phyloP scores from a whole-genome alignment of 495 filamentous ascomycete species.

The Geopyxis carbonaria region DNA sequence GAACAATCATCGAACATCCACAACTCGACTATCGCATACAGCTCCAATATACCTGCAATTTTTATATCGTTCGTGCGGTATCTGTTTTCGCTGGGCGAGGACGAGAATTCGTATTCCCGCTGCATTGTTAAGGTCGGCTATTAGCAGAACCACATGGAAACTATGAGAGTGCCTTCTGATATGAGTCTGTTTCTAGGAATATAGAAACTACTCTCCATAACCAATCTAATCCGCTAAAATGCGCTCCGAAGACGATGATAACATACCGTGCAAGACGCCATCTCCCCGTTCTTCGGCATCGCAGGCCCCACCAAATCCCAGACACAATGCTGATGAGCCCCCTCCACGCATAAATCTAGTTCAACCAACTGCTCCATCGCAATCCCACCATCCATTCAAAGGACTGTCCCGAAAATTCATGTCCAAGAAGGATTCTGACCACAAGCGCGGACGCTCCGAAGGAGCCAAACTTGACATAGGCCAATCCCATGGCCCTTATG shows the following conservation, averaged over 20 bases:
- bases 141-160: too few relatives aligned
- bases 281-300: slow-evolving; percentile 24
- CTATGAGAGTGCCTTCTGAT: too few relatives aligned
- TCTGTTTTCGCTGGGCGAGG: too few relatives aligned
- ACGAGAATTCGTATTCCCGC: too few relatives aligned
- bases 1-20: too few relatives aligned
- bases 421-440: slow-evolving; percentile 10
- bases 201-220: too few relatives aligned
- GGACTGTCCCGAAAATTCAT: slow-evolving; percentile 17
- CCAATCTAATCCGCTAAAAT: background rate
- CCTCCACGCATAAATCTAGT: slow-evolving; percentile 17
- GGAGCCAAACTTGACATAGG: slow-evolving; percentile 34
- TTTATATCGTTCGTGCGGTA: too few relatives aligned
- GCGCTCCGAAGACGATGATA: slow-evolving; percentile 18
- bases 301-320: slow-evolving; percentile 23
- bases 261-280: slow-evolving; percentile 23
- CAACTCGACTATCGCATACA: too few relatives aligned
- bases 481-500: slow-evolving; percentile 33
- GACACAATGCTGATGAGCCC: slow-evolving; percentile 21
- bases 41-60: too few relatives aligned
- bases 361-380: background rate
- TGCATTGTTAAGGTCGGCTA: too few relatives aligned
- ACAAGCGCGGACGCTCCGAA: slow-evolving; percentile 15
- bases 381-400: slow-evolving; percentile 5
- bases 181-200: too few relatives aligned